These are phyloP conservation scores for Xylaria sp. DNA, from an alignment of 2,329 filamentous ascomycete species.

Conservation along the genomic window DNA sequence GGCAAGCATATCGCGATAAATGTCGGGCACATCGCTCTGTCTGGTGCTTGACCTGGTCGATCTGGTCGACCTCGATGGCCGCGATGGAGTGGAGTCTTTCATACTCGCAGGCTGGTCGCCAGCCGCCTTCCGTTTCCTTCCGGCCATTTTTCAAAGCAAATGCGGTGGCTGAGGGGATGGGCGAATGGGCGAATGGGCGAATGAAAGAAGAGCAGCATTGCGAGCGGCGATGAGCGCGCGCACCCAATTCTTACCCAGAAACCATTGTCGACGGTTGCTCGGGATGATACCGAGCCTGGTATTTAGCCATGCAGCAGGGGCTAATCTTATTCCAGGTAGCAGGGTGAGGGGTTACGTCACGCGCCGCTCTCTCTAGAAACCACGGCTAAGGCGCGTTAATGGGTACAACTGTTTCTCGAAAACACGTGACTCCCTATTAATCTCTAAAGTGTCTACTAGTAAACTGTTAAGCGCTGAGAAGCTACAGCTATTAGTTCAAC, in stretches of 20 bases:
- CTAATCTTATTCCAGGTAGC: neutral
- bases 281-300: neutral
- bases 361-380: conserved; percentile 18
- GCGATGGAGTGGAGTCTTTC: conserved; percentile 38
- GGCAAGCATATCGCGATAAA: conserved; percentile 62
- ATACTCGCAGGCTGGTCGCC: conserved; percentile 31
- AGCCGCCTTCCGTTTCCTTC: conserved; percentile 46
- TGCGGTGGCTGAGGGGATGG: neutral
- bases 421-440: conserved; percentile 34
- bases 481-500: no score
- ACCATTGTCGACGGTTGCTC: neutral
- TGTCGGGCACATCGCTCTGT: conserved; percentile 49
- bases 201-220: neutral
- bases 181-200: neutral
- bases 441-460: neutral
- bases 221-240: neutral
- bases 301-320: neutral
- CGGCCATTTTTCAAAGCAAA: conserved; percentile 41
- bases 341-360: conserved; percentile 36
- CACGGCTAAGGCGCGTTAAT: conserved; percentile 24
- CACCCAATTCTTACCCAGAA: neutral
- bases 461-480: no score
- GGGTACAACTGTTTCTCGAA: conserved; percentile 26
- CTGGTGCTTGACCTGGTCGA: conserved; percentile 45
- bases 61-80: conserved; percentile 45